Evolutionary conservation across 495 filamentous ascomycete genomes (phyloP), one percentile per base, ranked within the genome.

Genomic region (Neurospora sp.): DNA sequence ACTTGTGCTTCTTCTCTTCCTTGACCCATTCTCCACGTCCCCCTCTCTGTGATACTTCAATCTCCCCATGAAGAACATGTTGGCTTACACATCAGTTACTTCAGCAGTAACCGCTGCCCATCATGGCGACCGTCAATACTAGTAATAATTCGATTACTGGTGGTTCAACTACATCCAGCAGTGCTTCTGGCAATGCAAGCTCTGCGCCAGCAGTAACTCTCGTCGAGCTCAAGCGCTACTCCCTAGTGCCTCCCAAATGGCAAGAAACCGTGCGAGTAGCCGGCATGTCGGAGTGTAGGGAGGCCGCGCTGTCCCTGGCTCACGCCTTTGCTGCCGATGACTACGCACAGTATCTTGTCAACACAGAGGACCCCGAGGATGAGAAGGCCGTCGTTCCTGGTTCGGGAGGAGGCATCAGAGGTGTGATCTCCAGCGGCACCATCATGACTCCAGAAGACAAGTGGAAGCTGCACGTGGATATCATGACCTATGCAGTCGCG

Each of bases 301-400:
- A 88, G 78, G 92, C 90, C 20, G 89, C 90, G 40, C 77, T 84
- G 18, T 88, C 88, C 74, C 87, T 95, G 71, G 90, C 92, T 39
- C 86, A 92, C 79, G 91, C 92, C 69, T 95, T 95, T 81, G 89
- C 87, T 72, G 85, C 89, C 73, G 92, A 94, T 78, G 89, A 91
- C 41, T 88, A 93, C 48, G 87, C 89, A 53, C 84, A 85, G 79
- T 95, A 94, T 81, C 89, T 93, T 78, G 80, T 88, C 73, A 87
- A 92, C 75, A 88, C 89, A 41, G 87, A 88, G 75, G 90, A 92
- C 79, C 86, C 86, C 78, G 85, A 83, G 74, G 82, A 83, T 53
- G 53, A 35, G 53, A 35, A 65, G 53, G 16, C 53, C 35, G 27
- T 3, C 53, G 53, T 65, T 87, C 83, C 82, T 85, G 68, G 82